Conservation (phyloP, 1,139 yeast species). For the Geotrichum restrictum region DNA sequence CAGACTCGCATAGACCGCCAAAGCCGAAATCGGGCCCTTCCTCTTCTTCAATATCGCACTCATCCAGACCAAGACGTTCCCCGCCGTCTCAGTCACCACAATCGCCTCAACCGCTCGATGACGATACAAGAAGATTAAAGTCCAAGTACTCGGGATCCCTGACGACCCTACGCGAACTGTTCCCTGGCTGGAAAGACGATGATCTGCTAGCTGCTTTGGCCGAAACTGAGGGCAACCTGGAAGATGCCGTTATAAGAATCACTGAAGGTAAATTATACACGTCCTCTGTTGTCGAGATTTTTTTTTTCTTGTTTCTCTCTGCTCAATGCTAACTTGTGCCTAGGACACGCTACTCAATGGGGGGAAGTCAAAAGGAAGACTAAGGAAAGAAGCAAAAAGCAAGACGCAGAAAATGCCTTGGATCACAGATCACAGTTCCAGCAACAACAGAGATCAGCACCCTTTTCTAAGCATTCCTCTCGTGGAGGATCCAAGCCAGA, state of each 20-base stretch:
- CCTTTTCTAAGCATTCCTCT: slow-evolving; percentile 16
- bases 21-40: slow-evolving; percentile 18
- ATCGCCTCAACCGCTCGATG: slow-evolving; percentile 32
- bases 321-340: background rate
- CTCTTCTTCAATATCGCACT: slow-evolving; percentile 14
- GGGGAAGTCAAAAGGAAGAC: slow-evolving; percentile 59
- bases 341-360: slow-evolving; percentile 51
- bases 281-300: background rate
- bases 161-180: slow-evolving; percentile 69
- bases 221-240: slow-evolving; percentile 71
- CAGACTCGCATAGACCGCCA: slow-evolving; percentile 22
- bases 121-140: slow-evolving; percentile 41
- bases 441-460: slow-evolving; percentile 13
- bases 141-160: slow-evolving; percentile 43
- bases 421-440: slow-evolving; percentile 16
- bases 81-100: slow-evolving; percentile 15
- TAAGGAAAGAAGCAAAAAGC: slow-evolving; percentile 43
- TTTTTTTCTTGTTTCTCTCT: background rate
- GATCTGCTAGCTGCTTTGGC: slow-evolving; percentile 72
- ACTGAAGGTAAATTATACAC: slow-evolving; percentile 55
- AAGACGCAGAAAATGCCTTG: slow-evolving; percentile 19
- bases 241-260: slow-evolving; percentile 78
- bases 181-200: slow-evolving; percentile 91
- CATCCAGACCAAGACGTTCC: slow-evolving; percentile 21
- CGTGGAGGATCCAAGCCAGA: slow-evolving; percentile 23